phyloP scores from a whole-genome alignment of 352 stramenopile genomes.

The Peronospora destructor region DNA sequence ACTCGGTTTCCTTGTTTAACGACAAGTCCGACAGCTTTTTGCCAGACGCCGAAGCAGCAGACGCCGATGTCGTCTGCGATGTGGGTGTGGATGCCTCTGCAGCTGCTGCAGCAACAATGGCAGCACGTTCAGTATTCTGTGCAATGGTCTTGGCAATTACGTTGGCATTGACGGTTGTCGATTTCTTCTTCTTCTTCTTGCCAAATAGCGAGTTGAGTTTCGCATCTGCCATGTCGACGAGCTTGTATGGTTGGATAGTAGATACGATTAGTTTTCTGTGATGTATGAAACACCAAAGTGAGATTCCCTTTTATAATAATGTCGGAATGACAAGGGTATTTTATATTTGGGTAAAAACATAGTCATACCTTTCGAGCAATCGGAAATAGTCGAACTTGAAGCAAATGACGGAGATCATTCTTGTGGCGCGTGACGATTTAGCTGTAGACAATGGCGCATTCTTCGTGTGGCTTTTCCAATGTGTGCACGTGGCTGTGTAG shows the following conservation, averaged over 20 bases:
- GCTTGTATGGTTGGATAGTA: no score
- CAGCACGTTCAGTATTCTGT: constrained; percentile 29
- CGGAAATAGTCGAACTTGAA: no score
- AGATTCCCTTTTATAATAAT: no score
- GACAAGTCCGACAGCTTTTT: constrained; percentile 65
- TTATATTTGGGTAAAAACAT: no score
- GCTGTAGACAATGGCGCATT: not conserved
- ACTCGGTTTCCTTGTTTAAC: constrained; percentile 42
- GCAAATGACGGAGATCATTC: no score
- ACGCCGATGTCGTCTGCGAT: constrained; percentile 1
- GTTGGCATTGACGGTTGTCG: constrained; percentile 70
- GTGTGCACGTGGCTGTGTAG: not conserved
- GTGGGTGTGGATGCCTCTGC: constrained; percentile 20
- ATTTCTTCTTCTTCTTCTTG: constrained; percentile 84
- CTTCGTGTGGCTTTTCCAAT: not conserved
- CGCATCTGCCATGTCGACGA: constrained; percentile 30
- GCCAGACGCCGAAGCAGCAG: constrained; percentile 19
- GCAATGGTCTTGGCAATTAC: constrained; percentile 62
- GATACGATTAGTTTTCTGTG: constrained; percentile 6
- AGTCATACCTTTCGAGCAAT: no score
- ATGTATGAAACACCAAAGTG: not conserved
- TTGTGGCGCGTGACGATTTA: not conserved
- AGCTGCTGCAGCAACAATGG: constrained; percentile 19
- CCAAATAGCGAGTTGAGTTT: constrained; percentile 83
- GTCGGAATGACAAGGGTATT: no score